Conservation (phyloP, 2,329 filamentous ascomycete genomes). For the Fusarium continuum region DNA sequence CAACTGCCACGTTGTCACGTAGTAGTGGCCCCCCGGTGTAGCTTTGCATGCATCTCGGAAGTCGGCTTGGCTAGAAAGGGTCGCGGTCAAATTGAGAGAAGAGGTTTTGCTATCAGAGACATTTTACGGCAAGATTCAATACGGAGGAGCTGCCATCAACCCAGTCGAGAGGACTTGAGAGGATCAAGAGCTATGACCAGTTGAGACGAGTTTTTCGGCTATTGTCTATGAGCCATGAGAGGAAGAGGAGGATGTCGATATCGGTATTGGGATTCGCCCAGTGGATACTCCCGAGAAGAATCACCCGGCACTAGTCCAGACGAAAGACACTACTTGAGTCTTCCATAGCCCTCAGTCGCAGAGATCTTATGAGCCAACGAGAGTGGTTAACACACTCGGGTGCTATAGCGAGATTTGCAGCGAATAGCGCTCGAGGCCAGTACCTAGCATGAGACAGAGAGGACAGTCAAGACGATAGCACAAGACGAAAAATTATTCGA, state of each 20-base stretch:
- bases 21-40: constrained; percentile 32
- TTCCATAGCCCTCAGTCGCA: constrained; percentile 59
- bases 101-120: constrained; percentile 38
- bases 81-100: constrained; percentile 41
- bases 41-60: constrained; percentile 36
- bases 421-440: constrained; percentile 69
- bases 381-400: constrained; percentile 52
- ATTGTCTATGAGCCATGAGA: constrained; percentile 30
- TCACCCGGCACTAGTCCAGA: constrained; percentile 47
- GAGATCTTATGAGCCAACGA: constrained; percentile 55
- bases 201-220: constrained; percentile 34
- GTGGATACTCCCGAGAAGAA: constrained; percentile 45
- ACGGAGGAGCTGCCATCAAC: constrained; percentile 37
- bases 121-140: constrained; percentile 37
- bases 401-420: constrained; percentile 65
- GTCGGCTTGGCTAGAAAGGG: constrained; percentile 44
- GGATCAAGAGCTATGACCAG: constrained; percentile 40
- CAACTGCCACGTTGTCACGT: constrained; percentile 28
- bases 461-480: constrained; percentile 74
- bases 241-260: constrained; percentile 43
- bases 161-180: constrained; percentile 33
- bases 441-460: constrained; percentile 67
- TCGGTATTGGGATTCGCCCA: constrained; percentile 40
- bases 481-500: constrained; percentile 61
- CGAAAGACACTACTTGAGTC: constrained; percentile 48